Conservation (phyloP, 1,284 basidiomycete species). For the Laetiporus sulphureus region DNA sequence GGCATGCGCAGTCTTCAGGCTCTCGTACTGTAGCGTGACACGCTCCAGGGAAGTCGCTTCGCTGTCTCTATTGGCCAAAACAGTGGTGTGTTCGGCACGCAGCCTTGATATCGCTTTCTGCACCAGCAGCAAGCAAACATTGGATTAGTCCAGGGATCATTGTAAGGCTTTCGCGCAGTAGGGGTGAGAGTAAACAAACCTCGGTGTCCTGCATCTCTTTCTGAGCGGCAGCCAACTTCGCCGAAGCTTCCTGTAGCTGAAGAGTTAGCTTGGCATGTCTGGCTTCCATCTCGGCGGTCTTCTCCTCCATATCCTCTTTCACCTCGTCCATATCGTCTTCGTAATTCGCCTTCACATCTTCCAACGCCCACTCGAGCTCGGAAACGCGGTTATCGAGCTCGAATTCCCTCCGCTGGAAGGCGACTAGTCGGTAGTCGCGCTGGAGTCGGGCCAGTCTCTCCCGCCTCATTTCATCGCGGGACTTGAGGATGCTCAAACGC, state of each 20-base stretch:
- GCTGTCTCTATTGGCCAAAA: slow-evolving; percentile 39
- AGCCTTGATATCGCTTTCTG: slow-evolving; percentile 29
- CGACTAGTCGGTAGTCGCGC: slow-evolving; percentile 55
- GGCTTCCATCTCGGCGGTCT: slow-evolving; percentile 31
- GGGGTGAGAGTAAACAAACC: slow-evolving; percentile 15
- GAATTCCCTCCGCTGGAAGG: slow-evolving; percentile 54
- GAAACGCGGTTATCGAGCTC: slow-evolving; percentile 41
- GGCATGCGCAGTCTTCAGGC: slow-evolving; percentile 41
- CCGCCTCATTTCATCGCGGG: slow-evolving; percentile 42
- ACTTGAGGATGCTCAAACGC: slow-evolving; percentile 38
- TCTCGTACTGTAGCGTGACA: slow-evolving; percentile 48
- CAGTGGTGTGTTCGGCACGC: slow-evolving; percentile 32
- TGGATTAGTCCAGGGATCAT: not conserved
- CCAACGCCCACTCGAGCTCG: slow-evolving; percentile 33
- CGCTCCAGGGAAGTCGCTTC: slow-evolving; percentile 48
- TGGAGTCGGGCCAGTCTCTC: slow-evolving; percentile 52
- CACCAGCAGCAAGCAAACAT: slow-evolving; percentile 2
- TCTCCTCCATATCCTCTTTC: slow-evolving; percentile 25
- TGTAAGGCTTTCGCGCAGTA: slow-evolving; percentile 3
- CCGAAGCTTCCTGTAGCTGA: slow-evolving; percentile 29
- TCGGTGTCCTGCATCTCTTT: slow-evolving; percentile 28
- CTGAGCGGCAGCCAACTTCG: slow-evolving; percentile 38
- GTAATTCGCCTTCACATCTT: slow-evolving; percentile 36
- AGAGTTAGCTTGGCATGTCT: slow-evolving; percentile 23
- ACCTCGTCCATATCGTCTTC: slow-evolving; percentile 29